Evolutionary conservation across 306 rosid genomes (phyloP).

Genomic region (Cucumis melo): DNA sequence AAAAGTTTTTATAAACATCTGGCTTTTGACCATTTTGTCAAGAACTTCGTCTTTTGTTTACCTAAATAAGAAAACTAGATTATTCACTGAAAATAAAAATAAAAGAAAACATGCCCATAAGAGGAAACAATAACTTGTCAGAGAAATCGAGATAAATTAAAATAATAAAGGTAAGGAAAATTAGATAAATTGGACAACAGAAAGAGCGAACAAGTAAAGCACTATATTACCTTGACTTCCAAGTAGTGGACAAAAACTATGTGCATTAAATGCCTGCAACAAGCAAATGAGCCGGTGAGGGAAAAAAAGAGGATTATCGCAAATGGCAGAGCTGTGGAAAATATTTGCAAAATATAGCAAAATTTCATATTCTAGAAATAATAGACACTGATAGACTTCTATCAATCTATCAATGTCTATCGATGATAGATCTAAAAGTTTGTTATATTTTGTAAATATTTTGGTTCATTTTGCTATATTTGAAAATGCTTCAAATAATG

Average conservation of each 20-base stretch:
- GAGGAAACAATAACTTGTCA: neutral
- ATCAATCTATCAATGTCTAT: too few relatives aligned
- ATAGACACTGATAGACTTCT: too few relatives aligned
- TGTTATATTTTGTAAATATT: too few relatives aligned
- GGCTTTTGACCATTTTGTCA: neutral
- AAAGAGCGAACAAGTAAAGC: neutral
- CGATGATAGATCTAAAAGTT: too few relatives aligned
- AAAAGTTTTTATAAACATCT: neutral
- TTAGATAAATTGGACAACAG: neutral
- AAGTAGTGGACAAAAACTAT: conserved; percentile 91
- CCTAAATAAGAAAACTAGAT: neutral
- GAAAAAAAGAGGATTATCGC: neutral
- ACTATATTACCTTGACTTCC: conserved; percentile 66
- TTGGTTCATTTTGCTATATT: too few relatives aligned
- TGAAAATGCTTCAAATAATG: too few relatives aligned
- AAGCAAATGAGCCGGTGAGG: conserved; percentile 14
- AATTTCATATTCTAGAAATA: too few relatives aligned
- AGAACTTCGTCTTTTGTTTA: neutral
- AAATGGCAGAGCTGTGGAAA: too few relatives aligned
- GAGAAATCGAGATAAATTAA: conserved; percentile 2
- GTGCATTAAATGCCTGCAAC: conserved; percentile 79
- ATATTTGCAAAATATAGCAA: too few relatives aligned
- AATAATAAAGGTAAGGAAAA: neutral
- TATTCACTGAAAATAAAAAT: neutral
- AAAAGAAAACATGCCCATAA: neutral